These are phyloP conservation scores for Fusarium musae DNA, from an alignment of 2,329 filamentous ascomycete species.

Conservation along the genomic window DNA sequence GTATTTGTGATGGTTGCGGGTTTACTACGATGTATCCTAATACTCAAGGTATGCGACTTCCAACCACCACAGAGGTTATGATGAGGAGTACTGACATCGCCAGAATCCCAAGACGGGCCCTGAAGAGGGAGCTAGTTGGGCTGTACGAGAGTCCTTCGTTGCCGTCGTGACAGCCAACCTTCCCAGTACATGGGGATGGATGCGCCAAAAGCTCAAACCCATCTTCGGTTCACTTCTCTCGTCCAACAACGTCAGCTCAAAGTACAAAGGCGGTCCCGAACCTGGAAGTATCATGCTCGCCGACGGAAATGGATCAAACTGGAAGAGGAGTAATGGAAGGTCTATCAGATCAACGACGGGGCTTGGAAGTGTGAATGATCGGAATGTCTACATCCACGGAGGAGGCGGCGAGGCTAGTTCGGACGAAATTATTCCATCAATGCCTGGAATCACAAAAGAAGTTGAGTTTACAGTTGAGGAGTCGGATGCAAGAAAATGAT, in stretches of 20 bases:
- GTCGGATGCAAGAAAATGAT: neutral
- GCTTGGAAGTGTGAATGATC: neutral
- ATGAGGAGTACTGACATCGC: neutral
- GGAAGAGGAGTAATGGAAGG: constrained; percentile 29
- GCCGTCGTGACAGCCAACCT: constrained; percentile 53
- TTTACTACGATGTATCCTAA: constrained; percentile 50
- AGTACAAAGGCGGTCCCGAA: constrained; percentile 33
- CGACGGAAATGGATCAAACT: constrained; percentile 25
- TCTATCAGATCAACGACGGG: constrained; percentile 16
- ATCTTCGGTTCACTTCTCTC: constrained; percentile 41
- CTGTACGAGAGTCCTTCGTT: constrained; percentile 53
- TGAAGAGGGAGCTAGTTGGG: constrained; percentile 50
- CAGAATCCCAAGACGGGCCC: constrained; percentile 52
- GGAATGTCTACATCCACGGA: constrained; percentile 28
- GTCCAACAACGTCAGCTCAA: constrained; percentile 27
- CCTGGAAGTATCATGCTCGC: constrained; percentile 41
- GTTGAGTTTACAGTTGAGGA: constrained; percentile 35
- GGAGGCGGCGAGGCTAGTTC: constrained; percentile 32
- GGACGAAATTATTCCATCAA: constrained; percentile 32
- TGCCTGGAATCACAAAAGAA: constrained; percentile 27
- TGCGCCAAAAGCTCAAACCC: constrained; percentile 42
- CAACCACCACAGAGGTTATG: fast-evolving
- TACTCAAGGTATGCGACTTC: constrained; percentile 46
- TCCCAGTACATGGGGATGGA: constrained; percentile 47
- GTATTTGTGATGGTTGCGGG: constrained; percentile 54